Percentiles rank a stretch among this genome's conserved stretches.
Evolutionary conservation across 768 basidiomycete species (phyloP).

Genomic region (Lentinus tigrinus): DNA sequence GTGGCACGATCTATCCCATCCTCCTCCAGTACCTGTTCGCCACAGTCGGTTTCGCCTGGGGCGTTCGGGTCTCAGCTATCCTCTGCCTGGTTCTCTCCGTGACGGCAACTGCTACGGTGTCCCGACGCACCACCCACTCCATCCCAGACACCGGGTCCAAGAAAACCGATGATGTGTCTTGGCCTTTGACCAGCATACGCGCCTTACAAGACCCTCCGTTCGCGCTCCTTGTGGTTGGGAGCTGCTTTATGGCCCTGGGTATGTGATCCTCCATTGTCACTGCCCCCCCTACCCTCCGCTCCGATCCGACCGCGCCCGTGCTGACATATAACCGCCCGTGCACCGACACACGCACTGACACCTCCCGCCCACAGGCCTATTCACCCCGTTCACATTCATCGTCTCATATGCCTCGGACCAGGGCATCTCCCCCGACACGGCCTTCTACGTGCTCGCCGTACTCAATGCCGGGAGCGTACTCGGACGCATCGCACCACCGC

Average conservation of each 20-base stretch:
- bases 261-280: not conserved
- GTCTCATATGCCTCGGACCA: conserved; percentile 51
- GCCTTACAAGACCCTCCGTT: conserved; percentile 40
- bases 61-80: conserved; percentile 55
- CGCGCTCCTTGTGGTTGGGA: conserved; percentile 52
- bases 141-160: not conserved
- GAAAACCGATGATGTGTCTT: conserved; percentile 19
- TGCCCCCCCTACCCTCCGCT: not conserved
- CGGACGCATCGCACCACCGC: conserved; percentile 64
- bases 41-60: conserved; percentile 59
- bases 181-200: conserved; percentile 24
- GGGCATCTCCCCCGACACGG: conserved; percentile 35
- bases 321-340: not conserved
- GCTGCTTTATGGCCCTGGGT: conserved; percentile 64
- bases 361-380: conserved; percentile 47
- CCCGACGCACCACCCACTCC: conserved; percentile 26
- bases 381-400: conserved; percentile 71
- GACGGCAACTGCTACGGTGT: conserved; percentile 47
- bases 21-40: conserved; percentile 58
- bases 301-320: not conserved
- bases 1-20: conserved; percentile 69
- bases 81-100: conserved; percentile 48
- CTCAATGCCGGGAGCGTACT: conserved; percentile 67
- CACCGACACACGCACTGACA: too few species aligned
- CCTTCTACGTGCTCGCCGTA: conserved; percentile 58